Conservation (phyloP, 2,329 filamentous ascomycete genomes). For the Exophiala viscosa region DNA sequence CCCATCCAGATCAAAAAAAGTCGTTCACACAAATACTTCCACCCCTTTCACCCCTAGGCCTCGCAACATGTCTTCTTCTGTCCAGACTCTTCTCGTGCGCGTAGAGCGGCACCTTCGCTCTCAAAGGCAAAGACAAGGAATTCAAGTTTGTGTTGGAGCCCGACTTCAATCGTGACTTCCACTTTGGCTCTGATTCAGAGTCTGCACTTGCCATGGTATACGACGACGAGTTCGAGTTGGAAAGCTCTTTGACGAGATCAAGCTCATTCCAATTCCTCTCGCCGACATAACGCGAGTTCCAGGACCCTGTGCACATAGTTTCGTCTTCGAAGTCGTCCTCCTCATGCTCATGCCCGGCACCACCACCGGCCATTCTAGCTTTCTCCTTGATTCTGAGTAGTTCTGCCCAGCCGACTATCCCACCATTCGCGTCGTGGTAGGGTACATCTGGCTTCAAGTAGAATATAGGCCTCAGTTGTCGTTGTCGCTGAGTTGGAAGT, state of each 20-base stretch:
- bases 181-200: neutral
- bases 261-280: neutral
- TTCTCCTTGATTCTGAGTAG: conserved; percentile 40
- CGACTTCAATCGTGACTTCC: conserved; percentile 4
- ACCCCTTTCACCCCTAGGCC: conserved; percentile 12
- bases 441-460: conserved; percentile 41
- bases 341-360: neutral
- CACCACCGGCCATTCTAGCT: conserved; percentile 1
- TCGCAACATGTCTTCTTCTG: conserved; percentile 9
- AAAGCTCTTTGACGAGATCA: neutral
- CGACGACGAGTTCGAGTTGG: neutral
- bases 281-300: neutral
- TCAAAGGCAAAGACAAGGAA: neutral
- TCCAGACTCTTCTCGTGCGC: neutral
- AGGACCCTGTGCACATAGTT: conserved; percentile 10
- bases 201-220: neutral
- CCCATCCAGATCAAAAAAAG: conserved; percentile 10
- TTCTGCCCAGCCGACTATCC: conserved; percentile 44
- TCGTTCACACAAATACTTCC: conserved; percentile 4
- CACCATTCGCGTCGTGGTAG: conserved; percentile 42
- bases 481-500: neutral
- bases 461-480: conserved; percentile 34
- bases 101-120: neutral
- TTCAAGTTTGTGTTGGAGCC: neutral
- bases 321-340: neutral